Conservation (phyloP, 2,329 filamentous ascomycete genomes). For the Colletotrichum incanum region DNA sequence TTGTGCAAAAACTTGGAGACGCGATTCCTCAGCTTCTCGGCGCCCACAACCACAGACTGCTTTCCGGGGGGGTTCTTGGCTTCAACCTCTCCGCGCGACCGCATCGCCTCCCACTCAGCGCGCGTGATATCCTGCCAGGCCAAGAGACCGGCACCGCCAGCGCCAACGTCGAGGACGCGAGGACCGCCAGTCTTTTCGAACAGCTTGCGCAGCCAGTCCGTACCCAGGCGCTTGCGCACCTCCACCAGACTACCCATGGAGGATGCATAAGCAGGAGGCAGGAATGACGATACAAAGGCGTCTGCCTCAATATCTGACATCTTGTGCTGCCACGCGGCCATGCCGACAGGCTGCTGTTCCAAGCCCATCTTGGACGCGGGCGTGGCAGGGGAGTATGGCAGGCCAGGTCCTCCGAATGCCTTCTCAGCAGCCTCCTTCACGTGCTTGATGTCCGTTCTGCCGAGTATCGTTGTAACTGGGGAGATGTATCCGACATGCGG, state of each 20-base stretch:
- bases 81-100: conserved; percentile 58
- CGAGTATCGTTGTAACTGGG: conserved; percentile 80
- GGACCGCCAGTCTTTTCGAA: conserved; percentile 67
- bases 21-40: conserved; percentile 81
- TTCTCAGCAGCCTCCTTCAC: conserved; percentile 79
- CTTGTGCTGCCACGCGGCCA: conserved; percentile 74
- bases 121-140: conserved; percentile 85
- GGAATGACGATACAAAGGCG: conserved; percentile 77
- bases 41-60: conserved; percentile 85
- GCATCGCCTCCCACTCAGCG: conserved; percentile 85
- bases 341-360: conserved; percentile 75
- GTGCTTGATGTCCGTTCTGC: conserved; percentile 80
- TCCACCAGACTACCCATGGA: conserved; percentile 79
- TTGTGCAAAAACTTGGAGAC: conserved; percentile 85
- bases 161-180: conserved; percentile 81
- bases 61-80: conserved; percentile 74
- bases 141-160: conserved; percentile 79
- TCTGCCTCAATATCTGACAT: conserved; percentile 86
- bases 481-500: conserved; percentile 78
- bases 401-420: conserved; percentile 81
- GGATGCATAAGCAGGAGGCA: conserved; percentile 81
- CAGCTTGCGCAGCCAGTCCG: conserved; percentile 78
- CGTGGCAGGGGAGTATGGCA: conserved; percentile 85
- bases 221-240: conserved; percentile 80
- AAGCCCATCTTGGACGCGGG: conserved; percentile 70